Evolutionary conservation across 495 filamentous ascomycete species (phyloP), one percentile per base, ranked within the genome.

Genomic region (Aspergillus haitiensis): DNA sequence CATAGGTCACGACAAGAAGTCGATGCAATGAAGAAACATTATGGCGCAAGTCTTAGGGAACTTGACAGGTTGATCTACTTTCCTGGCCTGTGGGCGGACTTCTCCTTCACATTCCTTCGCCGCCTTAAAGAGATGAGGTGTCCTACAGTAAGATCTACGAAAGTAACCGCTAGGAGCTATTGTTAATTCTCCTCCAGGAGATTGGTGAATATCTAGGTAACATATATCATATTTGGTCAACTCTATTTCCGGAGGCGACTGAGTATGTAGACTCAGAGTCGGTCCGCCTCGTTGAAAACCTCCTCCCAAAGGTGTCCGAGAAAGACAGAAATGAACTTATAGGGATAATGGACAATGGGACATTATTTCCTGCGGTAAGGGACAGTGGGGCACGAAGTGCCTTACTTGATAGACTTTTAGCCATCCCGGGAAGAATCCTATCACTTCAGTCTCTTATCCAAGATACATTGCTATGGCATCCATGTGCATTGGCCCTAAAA

Each of bases 1-100:
- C 13, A 40, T 42, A 34, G 52, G 9, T 40, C 35, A 21, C 35
- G n/a, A 33, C 52, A 55, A 42, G 52, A 55, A 21, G 35, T 55
- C 35, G 52, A 9, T 31, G n/a, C 31, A 6, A 37, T 53, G 50
- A 53, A 53, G 32, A 53, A 21, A 36, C 36, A 37, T 1, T 37
- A 53, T 4, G 33, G 13, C 18, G 48, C n/a, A 51, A 33, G 9
- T 6, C 27, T 33, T 27, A 27, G 33, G 15, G 33, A 31, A 31
- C 48, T 51, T 51, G 21, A 51, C 7, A 6, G 21, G 39, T 36
- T 53, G n/a, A 32, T 35, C 13, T 34, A 32, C 16, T 53, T 53
- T 18, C 51, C 34, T 39, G 51, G 34, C 39, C 51, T 53, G 6
- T 13, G 31, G 31, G 31, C 37, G n/a, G 37, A 40, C 37, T 40